phyloP scores from a whole-genome alignment of 306 rosid genomes.

The Cotoneaster glaucophyllus region DNA sequence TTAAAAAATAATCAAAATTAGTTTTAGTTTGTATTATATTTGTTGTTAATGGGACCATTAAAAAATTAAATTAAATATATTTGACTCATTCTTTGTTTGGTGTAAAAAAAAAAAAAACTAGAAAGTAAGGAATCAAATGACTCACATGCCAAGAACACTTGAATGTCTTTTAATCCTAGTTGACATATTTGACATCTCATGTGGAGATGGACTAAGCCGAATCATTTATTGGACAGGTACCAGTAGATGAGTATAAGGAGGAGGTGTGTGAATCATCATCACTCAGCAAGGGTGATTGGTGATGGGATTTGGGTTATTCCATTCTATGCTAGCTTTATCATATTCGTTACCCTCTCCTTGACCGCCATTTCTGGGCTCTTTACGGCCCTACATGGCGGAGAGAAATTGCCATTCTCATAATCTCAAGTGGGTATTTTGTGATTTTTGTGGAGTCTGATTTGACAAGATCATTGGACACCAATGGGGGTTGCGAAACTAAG shows the following conservation, averaged over 20 bases:
- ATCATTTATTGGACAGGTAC: constrained; percentile 9
- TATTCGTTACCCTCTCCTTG: constrained; percentile 51
- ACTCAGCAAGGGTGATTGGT: constrained; percentile 69
- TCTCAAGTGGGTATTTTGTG: constrained; percentile 30
- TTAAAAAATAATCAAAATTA: too few species aligned
- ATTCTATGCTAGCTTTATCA: constrained; percentile 67
- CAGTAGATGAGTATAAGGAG: constrained; percentile 50
- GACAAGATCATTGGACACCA: constrained; percentile 26
- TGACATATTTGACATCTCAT: too few species aligned
- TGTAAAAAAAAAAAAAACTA: too few species aligned
- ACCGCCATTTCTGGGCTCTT: constrained; percentile 51
- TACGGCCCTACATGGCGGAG: constrained; percentile 44
- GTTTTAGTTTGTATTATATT: too few species aligned
- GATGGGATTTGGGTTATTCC: constrained; percentile 83
- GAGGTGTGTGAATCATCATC: constrained; percentile 59
- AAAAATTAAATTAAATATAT: too few species aligned
- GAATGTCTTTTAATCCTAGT: too few species aligned
- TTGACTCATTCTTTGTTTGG: too few species aligned
- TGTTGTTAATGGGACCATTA: too few species aligned
- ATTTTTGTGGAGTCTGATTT: constrained; percentile 66
- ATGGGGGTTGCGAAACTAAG: constrained; percentile 23
- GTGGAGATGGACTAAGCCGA: neutral
- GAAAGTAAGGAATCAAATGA: too few species aligned
- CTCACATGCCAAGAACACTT: too few species aligned
- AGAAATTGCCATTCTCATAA: constrained; percentile 47